phyloP scores from a whole-genome alignment of 2,329 filamentous ascomycete genomes.

The Mycosphaerella sp. region DNA sequence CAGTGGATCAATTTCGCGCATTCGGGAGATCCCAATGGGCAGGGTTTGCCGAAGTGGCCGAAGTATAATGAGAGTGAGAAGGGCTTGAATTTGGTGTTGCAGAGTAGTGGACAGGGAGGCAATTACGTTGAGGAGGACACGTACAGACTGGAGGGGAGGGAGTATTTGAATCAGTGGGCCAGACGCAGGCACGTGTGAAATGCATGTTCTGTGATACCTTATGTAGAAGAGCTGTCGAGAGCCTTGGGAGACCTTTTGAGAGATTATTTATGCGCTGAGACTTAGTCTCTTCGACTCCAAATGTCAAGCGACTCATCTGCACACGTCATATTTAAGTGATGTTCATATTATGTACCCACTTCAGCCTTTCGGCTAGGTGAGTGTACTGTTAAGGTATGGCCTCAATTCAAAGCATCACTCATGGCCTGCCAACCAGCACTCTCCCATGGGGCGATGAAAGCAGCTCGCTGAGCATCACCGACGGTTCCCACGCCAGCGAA shows the following conservation, averaged over 20 bases:
- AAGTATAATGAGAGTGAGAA: conserved; percentile 11
- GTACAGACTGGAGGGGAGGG: conserved; percentile 18
- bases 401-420: conserved; percentile 12
- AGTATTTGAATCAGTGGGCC: conserved; percentile 21
- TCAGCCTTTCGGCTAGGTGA: too few relatives aligned
- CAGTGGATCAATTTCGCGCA: conserved; percentile 21
- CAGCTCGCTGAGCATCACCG: conserved; percentile 68
- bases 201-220: not conserved
- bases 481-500: conserved; percentile 67
- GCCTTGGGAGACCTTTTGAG: too few relatives aligned
- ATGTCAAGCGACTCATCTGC: too few relatives aligned
- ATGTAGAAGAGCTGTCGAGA: too few relatives aligned
- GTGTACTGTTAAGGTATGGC: not conserved
- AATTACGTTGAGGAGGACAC: conserved; percentile 21
- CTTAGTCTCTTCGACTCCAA: too few relatives aligned
- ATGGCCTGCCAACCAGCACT: conserved; percentile 19
- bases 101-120: conserved; percentile 13
- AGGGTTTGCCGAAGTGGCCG: conserved; percentile 15
- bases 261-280: too few relatives aligned
- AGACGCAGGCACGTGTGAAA: conserved; percentile 21
- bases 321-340: too few relatives aligned
- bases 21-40: conserved; percentile 19
- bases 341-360: too few relatives aligned
- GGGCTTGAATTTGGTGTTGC: conserved; percentile 19
- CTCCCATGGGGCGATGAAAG: conserved; percentile 76